Percentiles rank a stretch among this genome's conserved stretches.
Evolutionary conservation across 2,329 filamentous ascomycete genomes (phyloP).

Genomic region (Fusarium devonianum): DNA sequence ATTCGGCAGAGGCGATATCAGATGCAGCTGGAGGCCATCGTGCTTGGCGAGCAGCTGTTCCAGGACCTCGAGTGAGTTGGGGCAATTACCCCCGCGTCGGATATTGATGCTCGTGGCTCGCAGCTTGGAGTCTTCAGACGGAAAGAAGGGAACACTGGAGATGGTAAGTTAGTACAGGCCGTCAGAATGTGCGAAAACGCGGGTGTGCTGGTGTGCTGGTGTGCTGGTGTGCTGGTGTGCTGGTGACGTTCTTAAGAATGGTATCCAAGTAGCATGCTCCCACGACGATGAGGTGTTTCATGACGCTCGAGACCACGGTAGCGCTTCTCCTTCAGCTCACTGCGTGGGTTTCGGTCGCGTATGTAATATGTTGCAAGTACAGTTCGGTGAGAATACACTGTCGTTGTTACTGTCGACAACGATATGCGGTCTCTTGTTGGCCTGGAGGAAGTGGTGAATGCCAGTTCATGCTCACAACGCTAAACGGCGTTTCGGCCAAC

Average conservation of each 20-base stretch:
- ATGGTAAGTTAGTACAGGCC: constrained; percentile 22
- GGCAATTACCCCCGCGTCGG: constrained; percentile 75
- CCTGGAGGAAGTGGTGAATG: too few relatives aligned
- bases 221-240: too few relatives aligned
- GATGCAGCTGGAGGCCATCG: constrained; percentile 47
- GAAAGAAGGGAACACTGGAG: constrained; percentile 69
- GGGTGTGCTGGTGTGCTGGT: too few relatives aligned
- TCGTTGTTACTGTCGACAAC: too few relatives aligned
- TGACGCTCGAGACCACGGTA: too few relatives aligned
- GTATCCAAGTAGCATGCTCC: constrained; percentile 77
- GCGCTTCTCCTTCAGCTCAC: too few relatives aligned
- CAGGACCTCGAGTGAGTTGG: constrained; percentile 75
- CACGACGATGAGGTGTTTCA: constrained; percentile 67
- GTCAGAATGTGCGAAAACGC: background rate
- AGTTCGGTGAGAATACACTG: too few relatives aligned
- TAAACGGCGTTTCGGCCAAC: too few relatives aligned
- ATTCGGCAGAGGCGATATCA: constrained; percentile 64
- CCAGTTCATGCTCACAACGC: too few relatives aligned
- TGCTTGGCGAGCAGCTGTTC: constrained; percentile 62
- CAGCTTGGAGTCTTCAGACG: constrained; percentile 75
- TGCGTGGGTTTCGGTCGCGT: too few relatives aligned
- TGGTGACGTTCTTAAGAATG: constrained; percentile 64
- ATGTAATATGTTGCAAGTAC: too few relatives aligned
- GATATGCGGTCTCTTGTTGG: too few relatives aligned
- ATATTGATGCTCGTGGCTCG: constrained; percentile 66